Evolutionary conservation across 805 yeast species (phyloP).

Genomic region (Lipomyces sp.): DNA sequence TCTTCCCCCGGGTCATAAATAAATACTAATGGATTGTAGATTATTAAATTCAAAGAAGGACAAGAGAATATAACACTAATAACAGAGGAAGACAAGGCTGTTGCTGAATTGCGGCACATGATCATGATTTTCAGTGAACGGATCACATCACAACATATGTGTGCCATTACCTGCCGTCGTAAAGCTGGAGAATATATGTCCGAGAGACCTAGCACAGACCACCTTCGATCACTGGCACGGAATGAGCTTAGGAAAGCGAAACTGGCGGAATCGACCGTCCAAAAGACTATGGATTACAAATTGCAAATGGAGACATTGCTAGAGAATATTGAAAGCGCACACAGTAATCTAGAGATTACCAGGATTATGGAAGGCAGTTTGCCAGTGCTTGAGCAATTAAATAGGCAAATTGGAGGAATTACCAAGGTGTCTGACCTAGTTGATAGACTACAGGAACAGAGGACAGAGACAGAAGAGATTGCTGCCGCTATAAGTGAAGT

Average conservation of each 20-base stretch:
- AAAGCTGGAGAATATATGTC: slow-evolving; percentile 16
- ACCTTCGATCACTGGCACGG: slow-evolving; percentile 18
- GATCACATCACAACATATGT: slow-evolving; percentile 11
- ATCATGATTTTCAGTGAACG: slow-evolving; percentile 10
- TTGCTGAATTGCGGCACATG: slow-evolving; percentile 20
- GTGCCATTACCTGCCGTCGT: slow-evolving; percentile 12
- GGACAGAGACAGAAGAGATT: slow-evolving; percentile 49
- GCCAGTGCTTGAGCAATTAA: slow-evolving; percentile 54
- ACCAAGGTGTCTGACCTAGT: slow-evolving; percentile 52
- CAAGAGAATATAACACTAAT: slow-evolving; percentile 8
- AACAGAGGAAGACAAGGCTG: slow-evolving; percentile 29
- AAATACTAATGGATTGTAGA: slow-evolving; percentile 15
- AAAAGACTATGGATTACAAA: slow-evolving; percentile 10
- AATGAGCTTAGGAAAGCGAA: slow-evolving; percentile 20
- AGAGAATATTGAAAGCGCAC: slow-evolving; percentile 24
- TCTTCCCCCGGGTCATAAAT: not conserved
- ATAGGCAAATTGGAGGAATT: slow-evolving; percentile 51
- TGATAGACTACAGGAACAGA: slow-evolving; percentile 50
- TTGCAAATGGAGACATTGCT: slow-evolving; percentile 26
- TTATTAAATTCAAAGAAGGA: slow-evolving; percentile 12
- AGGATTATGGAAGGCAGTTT: slow-evolving; percentile 49
- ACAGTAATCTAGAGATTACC: slow-evolving; percentile 25
- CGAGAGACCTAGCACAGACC: slow-evolving; percentile 18
- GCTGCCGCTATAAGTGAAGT: slow-evolving; percentile 45
- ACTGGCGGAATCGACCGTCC: slow-evolving; percentile 17